These are phyloP conservation scores for Fusarium sororula DNA, from an alignment of 2,329 filamentous ascomycete genomes.

Conservation along the genomic window DNA sequence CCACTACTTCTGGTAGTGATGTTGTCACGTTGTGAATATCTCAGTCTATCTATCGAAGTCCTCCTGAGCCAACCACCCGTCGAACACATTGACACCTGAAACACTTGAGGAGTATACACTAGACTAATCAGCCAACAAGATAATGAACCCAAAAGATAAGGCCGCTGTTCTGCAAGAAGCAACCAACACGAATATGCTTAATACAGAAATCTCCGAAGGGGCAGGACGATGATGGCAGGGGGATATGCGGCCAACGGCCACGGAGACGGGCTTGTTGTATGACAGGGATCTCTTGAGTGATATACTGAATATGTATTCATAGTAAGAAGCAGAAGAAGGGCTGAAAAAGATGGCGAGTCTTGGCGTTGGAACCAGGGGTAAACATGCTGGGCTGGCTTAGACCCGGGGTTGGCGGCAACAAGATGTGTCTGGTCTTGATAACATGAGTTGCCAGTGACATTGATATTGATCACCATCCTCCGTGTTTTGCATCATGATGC, in stretches of 20 bases:
- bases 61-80: no score
- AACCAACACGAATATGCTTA: neutral
- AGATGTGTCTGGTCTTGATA: neutral
- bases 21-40: neutral
- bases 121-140: constrained; percentile 46
- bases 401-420: neutral
- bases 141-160: constrained; percentile 66
- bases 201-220: neutral
- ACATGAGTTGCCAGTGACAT: neutral
- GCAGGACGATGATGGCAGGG: neutral
- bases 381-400: neutral
- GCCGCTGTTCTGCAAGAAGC: neutral
- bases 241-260: neutral
- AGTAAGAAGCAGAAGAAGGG: neutral
- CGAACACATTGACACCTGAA: neutral
- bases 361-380: constrained; percentile 7
- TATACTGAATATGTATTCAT: neutral
- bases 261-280: neutral
- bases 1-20: neutral
- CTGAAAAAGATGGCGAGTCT: constrained; percentile 7
- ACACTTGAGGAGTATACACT: neutral
- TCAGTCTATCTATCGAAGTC: neutral
- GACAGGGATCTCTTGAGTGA: constrained; percentile 8
- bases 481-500: neutral
- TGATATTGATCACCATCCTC: neutral